A percentile compares a stretch with the other conserved stretches of the same genome.
Evolutionary conservation across 1,139 yeast species (phyloP).

Genomic region (Candida mesenterica): DNA sequence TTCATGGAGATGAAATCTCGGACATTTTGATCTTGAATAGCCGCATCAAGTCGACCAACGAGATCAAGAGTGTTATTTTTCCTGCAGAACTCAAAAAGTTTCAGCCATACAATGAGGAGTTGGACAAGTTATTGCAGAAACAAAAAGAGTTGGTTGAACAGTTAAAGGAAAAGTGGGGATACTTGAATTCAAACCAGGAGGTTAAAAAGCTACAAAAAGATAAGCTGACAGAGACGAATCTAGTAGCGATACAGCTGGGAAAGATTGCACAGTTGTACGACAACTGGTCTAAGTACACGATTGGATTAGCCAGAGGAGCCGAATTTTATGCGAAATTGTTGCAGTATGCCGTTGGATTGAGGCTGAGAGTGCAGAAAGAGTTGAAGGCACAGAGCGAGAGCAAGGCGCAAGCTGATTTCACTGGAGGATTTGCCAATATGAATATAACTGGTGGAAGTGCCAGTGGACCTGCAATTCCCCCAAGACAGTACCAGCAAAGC

Average conservation of each 20-base stretch:
- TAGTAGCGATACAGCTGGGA: slow-evolving; percentile 27
- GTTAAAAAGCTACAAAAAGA: slow-evolving; percentile 36
- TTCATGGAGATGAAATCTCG: slow-evolving; percentile 85
- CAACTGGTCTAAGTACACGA: slow-evolving; percentile 57
- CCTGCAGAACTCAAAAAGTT: slow-evolving; percentile 77
- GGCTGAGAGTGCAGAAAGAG: slow-evolving; percentile 11
- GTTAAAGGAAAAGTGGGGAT: slow-evolving; percentile 58
- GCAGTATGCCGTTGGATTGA: slow-evolving; percentile 40
- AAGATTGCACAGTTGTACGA: slow-evolving; percentile 51
- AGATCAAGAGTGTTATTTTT: slow-evolving; percentile 59
- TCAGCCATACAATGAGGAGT: slow-evolving; percentile 61
- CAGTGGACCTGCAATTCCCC: slow-evolving; percentile 2
- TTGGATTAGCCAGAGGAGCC: slow-evolving; percentile 61
- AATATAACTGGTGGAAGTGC: slow-evolving; percentile 1
- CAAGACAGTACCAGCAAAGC: slow-evolving; percentile 3
- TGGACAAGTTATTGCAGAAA: slow-evolving; percentile 64
- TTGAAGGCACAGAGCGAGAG: no score
- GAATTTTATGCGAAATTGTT: slow-evolving; percentile 61
- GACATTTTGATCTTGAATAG: slow-evolving; percentile 70
- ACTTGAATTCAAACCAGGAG: slow-evolving; percentile 46
- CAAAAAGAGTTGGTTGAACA: slow-evolving; percentile 59
- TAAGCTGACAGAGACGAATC: slow-evolving; percentile 6
- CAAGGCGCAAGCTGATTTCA: slow-evolving; percentile 15
- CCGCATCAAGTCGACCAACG: slow-evolving; percentile 53
- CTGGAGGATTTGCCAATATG: slow-evolving; percentile 2